Evolutionary conservation across 2,329 filamentous ascomycete species (phyloP).

Genomic region (Stagonosporopsis cucurbitacearum): DNA sequence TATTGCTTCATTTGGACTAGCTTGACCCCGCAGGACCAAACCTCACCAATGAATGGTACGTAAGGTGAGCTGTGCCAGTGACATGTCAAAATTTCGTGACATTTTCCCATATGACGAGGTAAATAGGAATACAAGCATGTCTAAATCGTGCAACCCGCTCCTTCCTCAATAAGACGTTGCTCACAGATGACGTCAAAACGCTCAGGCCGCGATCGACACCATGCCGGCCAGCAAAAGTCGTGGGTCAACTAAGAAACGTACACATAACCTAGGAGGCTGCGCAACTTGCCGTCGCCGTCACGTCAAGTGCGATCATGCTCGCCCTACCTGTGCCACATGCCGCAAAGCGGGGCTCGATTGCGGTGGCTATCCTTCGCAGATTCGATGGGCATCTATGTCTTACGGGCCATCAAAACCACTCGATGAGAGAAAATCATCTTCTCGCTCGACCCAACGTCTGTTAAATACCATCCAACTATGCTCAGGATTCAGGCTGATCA

Average conservation of each 20-base stretch:
- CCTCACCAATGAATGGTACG: conserved; percentile 3
- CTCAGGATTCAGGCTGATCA: neutral
- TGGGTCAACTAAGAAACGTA: conserved; percentile 17
- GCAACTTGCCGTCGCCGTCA: conserved; percentile 20
- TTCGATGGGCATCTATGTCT: conserved; percentile 22
- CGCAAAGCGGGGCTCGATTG: conserved; percentile 13
- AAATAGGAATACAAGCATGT: neutral
- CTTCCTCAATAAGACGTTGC: neutral
- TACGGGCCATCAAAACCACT: conserved; percentile 5
- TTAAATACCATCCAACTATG: neutral
- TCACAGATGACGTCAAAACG: conserved; percentile 7
- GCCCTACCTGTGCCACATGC: conserved; percentile 15
- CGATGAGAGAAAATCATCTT: neutral
- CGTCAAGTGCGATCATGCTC: conserved; percentile 19
- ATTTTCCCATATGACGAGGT: conserved; percentile 4
- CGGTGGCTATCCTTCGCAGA: conserved; percentile 19
- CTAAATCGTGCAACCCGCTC: neutral
- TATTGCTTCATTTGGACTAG: conserved; percentile 7
- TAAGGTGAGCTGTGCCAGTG: neutral
- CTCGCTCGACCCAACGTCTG: neutral
- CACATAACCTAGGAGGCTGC: conserved; percentile 23
- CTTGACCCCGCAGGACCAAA: conserved; percentile 2
- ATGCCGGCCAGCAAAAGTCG: conserved; percentile 16
- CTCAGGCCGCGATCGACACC: neutral
- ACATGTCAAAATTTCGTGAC: conserved; percentile 4